Percentiles rank a stretch among this genome's conserved stretches.
Conservation (phyloP, 768 basidiomycete species). For the Neoboletus magnificus region DNA sequence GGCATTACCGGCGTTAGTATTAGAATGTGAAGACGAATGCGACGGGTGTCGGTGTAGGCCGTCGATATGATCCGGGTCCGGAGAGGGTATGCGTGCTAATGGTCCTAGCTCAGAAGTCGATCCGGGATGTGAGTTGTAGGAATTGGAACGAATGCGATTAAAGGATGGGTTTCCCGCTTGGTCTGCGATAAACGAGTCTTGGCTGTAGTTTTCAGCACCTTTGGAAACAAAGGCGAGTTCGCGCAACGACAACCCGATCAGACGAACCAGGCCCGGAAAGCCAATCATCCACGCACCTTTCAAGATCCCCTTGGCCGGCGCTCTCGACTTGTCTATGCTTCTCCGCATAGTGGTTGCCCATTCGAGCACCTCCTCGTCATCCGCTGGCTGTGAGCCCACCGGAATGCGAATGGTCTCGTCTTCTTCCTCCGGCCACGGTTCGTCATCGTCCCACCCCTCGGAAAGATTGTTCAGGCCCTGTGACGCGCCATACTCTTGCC, state of each 20-base stretch:
- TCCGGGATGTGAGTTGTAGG: slow-evolving; percentile 57
- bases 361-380: slow-evolving; percentile 62
- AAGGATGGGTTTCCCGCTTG: slow-evolving; percentile 36
- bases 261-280: slow-evolving; percentile 1
- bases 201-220: slow-evolving; percentile 72
- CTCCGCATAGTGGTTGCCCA: slow-evolving; percentile 77
- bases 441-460: slow-evolving; percentile 77
- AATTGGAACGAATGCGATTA: slow-evolving; percentile 73
- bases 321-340: slow-evolving; percentile 61
- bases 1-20: slow-evolving; percentile 15
- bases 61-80: slow-evolving; percentile 84
- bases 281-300: slow-evolving; percentile 47
- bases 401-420: slow-evolving; percentile 68
- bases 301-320: slow-evolving; percentile 81
- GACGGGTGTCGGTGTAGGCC: slow-evolving; percentile 72
- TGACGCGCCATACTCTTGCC: slow-evolving; percentile 32
- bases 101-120: slow-evolving; percentile 61
- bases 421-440: slow-evolving; percentile 69
- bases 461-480: slow-evolving; percentile 42
- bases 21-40: slow-evolving; percentile 46
- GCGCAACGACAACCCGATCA: neutral
- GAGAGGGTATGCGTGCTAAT: slow-evolving; percentile 75
- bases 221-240: neutral
- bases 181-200: slow-evolving; percentile 52
- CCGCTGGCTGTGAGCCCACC: slow-evolving; percentile 23